Percentiles rank a stretch among this genome's conserved stretches.
phyloP scores from a whole-genome alignment of 1,284 basidiomycete species.

The Rhodofomes roseus region DNA sequence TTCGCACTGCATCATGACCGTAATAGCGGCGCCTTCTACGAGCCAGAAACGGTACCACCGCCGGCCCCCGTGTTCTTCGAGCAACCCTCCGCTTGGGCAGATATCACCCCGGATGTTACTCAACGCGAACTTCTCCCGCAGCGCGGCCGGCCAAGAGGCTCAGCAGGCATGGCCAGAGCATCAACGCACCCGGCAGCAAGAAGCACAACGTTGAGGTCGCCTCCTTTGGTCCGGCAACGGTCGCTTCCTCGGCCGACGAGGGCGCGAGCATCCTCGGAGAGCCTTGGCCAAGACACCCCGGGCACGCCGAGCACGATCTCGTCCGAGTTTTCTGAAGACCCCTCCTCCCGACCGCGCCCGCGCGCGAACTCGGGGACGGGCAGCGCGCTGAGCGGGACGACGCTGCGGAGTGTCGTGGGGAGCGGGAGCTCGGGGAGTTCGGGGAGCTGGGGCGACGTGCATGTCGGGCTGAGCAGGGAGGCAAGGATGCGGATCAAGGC shows the following conservation, averaged over 20 bases:
- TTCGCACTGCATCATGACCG: not conserved
- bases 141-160: not conserved
- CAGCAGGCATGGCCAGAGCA: not conserved
- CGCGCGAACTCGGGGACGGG: slow-evolving; percentile 1
- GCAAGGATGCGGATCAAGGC: slow-evolving; percentile 26
- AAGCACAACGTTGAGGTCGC: slow-evolving; percentile 3
- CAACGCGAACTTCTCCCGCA: not conserved
- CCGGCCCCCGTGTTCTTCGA: not conserved
- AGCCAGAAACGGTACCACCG: not conserved
- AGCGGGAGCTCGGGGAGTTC: not conserved
- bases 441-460: slow-evolving; percentile 24
- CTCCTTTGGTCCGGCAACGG: slow-evolving; percentile 4
- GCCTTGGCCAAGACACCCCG: slow-evolving; percentile 4
- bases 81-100: not conserved
- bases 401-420: slow-evolving; percentile 13
- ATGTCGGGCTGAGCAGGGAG: slow-evolving; percentile 26
- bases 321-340: slow-evolving; percentile 13
- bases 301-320: slow-evolving; percentile 8
- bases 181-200: not conserved
- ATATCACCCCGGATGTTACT: not conserved
- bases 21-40: not conserved
- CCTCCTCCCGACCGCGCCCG: not conserved
- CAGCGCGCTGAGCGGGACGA: slow-evolving; percentile 18
- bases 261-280: not conserved
- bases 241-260: slow-evolving; percentile 1